Percentiles rank a stretch among this genome's conserved stretches.
Evolutionary conservation across 2,329 filamentous ascomycete genomes (phyloP).

Genomic region (Fusarium sp.): DNA sequence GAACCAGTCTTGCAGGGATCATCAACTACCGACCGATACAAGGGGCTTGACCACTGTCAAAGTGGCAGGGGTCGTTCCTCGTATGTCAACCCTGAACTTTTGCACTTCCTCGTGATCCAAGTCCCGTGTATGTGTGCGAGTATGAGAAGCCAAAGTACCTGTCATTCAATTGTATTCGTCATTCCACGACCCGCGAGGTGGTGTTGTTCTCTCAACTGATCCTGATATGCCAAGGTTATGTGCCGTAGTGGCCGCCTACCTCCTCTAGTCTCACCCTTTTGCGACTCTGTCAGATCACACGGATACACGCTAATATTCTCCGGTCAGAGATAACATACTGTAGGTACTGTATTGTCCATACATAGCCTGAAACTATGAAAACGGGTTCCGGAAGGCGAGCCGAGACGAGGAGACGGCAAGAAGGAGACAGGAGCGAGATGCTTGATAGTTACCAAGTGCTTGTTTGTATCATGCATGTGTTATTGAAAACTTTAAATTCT

Average conservation of each 20-base stretch:
- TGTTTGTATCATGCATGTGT: conserved; percentile 9
- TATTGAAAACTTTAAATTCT: background rate
- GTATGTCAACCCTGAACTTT: conserved; percentile 6
- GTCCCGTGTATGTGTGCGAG: background rate
- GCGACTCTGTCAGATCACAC: conserved; percentile 22
- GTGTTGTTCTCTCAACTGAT: background rate
- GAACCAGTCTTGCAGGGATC: conserved; percentile 1
- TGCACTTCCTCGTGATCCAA: conserved; percentile 15
- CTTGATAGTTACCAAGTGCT: background rate
- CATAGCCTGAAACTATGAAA: background rate
- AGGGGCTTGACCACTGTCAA: background rate
- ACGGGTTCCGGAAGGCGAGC: background rate
- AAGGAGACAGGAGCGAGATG: background rate
- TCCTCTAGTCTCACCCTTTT: background rate
- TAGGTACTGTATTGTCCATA: background rate
- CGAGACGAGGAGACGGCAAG: background rate
- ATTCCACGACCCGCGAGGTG: background rate
- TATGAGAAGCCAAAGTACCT: background rate
- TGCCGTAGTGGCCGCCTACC: background rate
- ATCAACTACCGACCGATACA: conserved; percentile 17
- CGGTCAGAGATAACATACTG: background rate
- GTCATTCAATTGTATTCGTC: background rate
- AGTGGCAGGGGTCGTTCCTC: background rate
- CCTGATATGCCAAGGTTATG: conserved; percentile 1
- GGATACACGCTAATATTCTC: background rate